Evolutionary conservation across 495 filamentous ascomycete species (phyloP).

Genomic region (Hyphodiscus hymeniophilus): DNA sequence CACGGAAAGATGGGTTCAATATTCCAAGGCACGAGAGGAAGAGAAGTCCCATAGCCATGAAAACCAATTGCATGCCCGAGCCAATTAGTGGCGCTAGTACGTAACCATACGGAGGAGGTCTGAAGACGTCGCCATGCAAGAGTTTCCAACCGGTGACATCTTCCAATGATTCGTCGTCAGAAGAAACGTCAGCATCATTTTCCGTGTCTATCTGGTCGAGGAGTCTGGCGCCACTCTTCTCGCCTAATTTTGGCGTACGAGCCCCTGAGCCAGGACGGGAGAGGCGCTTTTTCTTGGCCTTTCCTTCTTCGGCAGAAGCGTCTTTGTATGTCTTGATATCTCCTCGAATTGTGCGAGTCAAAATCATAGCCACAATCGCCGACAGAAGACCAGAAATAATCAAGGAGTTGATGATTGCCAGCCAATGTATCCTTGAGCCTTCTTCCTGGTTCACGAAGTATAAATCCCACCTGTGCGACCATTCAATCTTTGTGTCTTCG

Average conservation of each 20-base stretch:
- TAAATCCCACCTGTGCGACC: constrained; percentile 82
- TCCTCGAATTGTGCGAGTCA: constrained; percentile 71
- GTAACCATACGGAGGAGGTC: constrained; percentile 62
- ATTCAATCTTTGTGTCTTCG: constrained; percentile 75
- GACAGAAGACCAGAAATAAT: constrained; percentile 78
- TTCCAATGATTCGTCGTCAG: constrained; percentile 72
- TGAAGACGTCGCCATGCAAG: constrained; percentile 92
- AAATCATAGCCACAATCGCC: constrained; percentile 77
- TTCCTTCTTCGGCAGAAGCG: constrained; percentile 57
- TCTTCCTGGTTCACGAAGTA: constrained; percentile 92
- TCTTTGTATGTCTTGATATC: constrained; percentile 68
- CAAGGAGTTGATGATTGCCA: constrained; percentile 86
- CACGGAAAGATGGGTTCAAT: constrained; percentile 85
- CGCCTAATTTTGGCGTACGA: constrained; percentile 34
- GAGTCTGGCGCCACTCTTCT: constrained; percentile 50
- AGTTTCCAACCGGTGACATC: constrained; percentile 92
- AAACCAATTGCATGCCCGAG: constrained; percentile 82
- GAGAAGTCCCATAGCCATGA: constrained; percentile 74
- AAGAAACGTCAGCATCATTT: constrained; percentile 52
- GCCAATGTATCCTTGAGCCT: constrained; percentile 79
- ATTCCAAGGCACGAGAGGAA: constrained; percentile 75
- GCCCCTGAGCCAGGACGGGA: constrained; percentile 33
- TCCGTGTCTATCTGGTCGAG: constrained; percentile 58
- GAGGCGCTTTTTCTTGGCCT: constrained; percentile 43
- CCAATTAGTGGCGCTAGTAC: constrained; percentile 81